Conservation (phyloP, 768 basidiomycete species). For the Mycena rebaudengoi region DNA sequence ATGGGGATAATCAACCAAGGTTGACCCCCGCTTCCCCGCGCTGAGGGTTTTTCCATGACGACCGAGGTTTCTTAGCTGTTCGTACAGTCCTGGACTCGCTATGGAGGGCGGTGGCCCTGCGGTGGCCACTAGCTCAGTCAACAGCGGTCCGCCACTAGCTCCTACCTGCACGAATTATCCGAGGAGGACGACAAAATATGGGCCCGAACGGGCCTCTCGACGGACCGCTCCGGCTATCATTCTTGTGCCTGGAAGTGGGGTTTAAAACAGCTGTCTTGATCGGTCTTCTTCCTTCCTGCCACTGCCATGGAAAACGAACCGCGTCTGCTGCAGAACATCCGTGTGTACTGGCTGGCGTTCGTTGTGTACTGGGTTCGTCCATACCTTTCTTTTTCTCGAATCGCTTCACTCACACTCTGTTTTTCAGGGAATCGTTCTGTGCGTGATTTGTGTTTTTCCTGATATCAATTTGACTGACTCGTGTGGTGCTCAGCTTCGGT, state of each 20-base stretch:
- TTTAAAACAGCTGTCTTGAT: neutral
- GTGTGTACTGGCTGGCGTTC: slow-evolving; percentile 62
- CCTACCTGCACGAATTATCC: neutral
- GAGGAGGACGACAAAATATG: neutral
- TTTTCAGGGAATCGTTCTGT: slow-evolving; percentile 13
- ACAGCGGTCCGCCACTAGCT: too few species aligned
- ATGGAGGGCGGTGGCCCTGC: too few species aligned
- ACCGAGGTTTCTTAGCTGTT: too few species aligned
- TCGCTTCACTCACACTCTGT: neutral
- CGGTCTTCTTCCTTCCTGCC: neutral
- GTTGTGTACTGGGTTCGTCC: slow-evolving; percentile 80
- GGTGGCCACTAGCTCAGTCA: too few species aligned
- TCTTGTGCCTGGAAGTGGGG: neutral
- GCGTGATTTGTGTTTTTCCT: neutral
- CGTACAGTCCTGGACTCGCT: too few species aligned
- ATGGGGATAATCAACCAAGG: too few species aligned
- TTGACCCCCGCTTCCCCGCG: too few species aligned
- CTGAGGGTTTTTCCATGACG: too few species aligned
- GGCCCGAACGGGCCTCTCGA: neutral
- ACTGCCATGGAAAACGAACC: neutral
- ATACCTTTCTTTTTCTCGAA: slow-evolving; percentile 41
- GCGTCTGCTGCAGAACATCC: slow-evolving; percentile 7
- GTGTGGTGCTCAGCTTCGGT: slow-evolving; percentile 6
- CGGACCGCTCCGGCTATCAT: too few species aligned
- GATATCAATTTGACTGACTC: neutral